phyloP scores from a whole-genome alignment of 305 asterid species.

The Withania somnifera region DNA sequence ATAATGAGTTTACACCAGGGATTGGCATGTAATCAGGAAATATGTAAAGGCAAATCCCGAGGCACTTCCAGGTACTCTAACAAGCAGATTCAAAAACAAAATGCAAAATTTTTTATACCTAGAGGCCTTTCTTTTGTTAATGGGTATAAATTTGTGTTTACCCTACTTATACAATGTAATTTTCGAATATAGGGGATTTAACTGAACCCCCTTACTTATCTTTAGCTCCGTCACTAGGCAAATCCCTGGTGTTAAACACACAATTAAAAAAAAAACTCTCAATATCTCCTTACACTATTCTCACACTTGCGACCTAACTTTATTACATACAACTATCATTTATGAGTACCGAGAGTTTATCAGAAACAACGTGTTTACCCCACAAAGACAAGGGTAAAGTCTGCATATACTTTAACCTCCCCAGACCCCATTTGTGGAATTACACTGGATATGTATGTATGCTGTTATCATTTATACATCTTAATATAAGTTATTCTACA shows the following conservation, averaged over 20 bases:
- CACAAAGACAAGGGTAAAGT: too few species aligned
- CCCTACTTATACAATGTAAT: background rate
- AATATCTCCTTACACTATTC: background rate
- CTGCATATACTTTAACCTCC: too few species aligned
- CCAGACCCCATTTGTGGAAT: too few species aligned
- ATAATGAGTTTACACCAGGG: background rate
- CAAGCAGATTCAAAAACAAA: background rate
- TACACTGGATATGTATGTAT: too few species aligned
- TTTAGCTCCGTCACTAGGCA: background rate
- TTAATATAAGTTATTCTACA: background rate
- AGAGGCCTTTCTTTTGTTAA: background rate
- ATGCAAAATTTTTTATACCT: background rate
- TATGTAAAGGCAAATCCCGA: background rate
- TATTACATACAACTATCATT: background rate
- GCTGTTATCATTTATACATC: background rate
- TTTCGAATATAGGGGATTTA: background rate
- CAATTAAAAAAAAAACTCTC: background rate
- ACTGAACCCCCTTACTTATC: background rate
- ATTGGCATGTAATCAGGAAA: background rate
- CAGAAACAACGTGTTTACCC: too few species aligned
- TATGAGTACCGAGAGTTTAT: background rate
- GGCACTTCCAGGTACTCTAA: background rate
- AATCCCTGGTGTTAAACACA: background rate
- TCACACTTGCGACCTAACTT: background rate
- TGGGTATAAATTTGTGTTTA: background rate